phyloP scores from a whole-genome alignment of 352 stramenopile genomes.

The Globisporangium mamillatum region DNA sequence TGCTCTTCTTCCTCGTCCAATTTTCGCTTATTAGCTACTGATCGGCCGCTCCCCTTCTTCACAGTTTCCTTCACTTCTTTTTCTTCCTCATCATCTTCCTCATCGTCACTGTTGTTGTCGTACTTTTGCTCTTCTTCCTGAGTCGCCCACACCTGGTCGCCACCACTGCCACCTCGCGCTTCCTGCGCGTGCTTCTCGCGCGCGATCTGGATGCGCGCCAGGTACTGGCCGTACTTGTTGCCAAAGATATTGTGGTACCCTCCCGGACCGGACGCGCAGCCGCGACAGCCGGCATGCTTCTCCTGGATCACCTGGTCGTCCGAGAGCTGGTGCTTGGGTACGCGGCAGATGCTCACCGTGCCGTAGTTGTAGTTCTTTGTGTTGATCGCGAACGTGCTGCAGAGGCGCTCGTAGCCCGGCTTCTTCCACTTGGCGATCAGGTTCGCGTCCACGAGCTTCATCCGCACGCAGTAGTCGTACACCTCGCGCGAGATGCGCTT shows the following conservation, averaged over 20 bases:
- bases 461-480: constrained; percentile 97
- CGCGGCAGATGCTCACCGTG: constrained; percentile 97
- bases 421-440: constrained; percentile 99
- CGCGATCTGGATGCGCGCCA: constrained; percentile 95
- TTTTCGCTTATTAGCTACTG: constrained; percentile 17
- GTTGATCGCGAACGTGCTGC: constrained; percentile 99
- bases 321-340: constrained; percentile 92
- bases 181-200: constrained; percentile 63
- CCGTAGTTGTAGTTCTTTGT: constrained; percentile 99
- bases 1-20: constrained; percentile 27
- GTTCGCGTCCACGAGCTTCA: constrained; percentile 94
- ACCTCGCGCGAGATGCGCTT: constrained; percentile 93
- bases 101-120: constrained; percentile 36
- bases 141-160: constrained; percentile 47
- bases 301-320: constrained; percentile 88
- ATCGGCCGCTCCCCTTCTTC: constrained; percentile 23
- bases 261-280: constrained; percentile 93
- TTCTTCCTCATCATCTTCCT: constrained; percentile 30
- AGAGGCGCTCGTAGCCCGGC: constrained; percentile 97
- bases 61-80: constrained; percentile 14
- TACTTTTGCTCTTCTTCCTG: constrained; percentile 67
- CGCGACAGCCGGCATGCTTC: constrained; percentile 95
- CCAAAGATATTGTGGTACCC: constrained; percentile 98
- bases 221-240: constrained; percentile 99
- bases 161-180: constrained; percentile 19